Evolutionary conservation across 202 grass and related monocot genomes (phyloP).

Genomic region (Elaeis oleifera): DNA sequence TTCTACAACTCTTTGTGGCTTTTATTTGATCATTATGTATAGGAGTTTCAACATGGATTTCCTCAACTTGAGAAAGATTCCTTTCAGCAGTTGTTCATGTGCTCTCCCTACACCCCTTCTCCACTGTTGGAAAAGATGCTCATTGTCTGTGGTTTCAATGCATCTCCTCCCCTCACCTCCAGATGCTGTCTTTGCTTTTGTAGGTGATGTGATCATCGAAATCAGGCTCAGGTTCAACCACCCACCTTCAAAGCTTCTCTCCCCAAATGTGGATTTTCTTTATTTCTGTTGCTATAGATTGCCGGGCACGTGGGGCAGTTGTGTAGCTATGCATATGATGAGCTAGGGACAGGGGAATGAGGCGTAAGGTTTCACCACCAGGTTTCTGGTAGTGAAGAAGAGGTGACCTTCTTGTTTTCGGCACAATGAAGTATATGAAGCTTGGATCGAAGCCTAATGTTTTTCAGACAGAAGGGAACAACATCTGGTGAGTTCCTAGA

Average conservation of each 20-base stretch:
- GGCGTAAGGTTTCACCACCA: not conserved
- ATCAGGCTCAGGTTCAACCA: not conserved
- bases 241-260: not conserved
- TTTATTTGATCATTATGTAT: slow-evolving; percentile 1
- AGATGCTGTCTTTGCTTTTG: slow-evolving; percentile 54
- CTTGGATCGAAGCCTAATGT: slow-evolving; percentile 93
- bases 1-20: no score
- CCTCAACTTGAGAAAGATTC: slow-evolving; percentile 55
- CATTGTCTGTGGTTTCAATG: slow-evolving; percentile 47
- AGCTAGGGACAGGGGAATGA: not conserved
- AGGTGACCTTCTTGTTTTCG: slow-evolving; percentile 17
- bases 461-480: slow-evolving; percentile 76
- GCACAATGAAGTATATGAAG: slow-evolving; percentile 99
- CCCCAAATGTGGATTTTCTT: slow-evolving; percentile 39
- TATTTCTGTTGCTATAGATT: slow-evolving; percentile 36
- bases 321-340: slow-evolving; percentile 13
- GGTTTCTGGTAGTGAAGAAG: slow-evolving; percentile 13
- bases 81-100: slow-evolving; percentile 49
- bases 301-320: slow-evolving; percentile 26
- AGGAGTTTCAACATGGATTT: slow-evolving; percentile 13
- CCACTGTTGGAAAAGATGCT: slow-evolving; percentile 71
- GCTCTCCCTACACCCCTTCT: slow-evolving; percentile 63
- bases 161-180: slow-evolving; percentile 24
- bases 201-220: slow-evolving; percentile 33
- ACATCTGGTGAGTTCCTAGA: slow-evolving; percentile 45